Evolutionary conservation across 176 grass and related monocot genomes (phyloP).

Genomic region (Pontederia paniculata): DNA sequence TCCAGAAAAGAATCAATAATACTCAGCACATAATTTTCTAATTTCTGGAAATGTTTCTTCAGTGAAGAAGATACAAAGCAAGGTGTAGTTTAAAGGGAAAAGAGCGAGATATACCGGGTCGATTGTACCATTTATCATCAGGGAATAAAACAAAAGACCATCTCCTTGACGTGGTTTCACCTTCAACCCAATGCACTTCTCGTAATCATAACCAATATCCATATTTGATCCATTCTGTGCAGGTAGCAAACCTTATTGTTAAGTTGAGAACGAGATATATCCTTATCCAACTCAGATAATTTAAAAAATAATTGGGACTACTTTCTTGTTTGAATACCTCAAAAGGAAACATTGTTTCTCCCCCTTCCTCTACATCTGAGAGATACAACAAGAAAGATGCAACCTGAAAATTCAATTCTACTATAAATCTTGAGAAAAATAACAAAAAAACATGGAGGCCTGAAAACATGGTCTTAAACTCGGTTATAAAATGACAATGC

Average conservation of each 20-base stretch:
- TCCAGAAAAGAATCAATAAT: no score
- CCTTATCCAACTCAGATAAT: no score
- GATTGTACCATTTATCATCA: slow-evolving; percentile 81
- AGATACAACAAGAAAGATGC: slow-evolving; percentile 98
- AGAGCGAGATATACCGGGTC: slow-evolving; percentile 39
- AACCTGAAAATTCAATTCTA: slow-evolving; percentile 40
- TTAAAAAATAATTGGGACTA: background rate
- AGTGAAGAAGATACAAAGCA: no score
- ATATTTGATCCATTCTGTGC: slow-evolving; percentile 77
- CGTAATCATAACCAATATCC: slow-evolving; percentile 86
- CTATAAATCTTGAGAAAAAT: slow-evolving; percentile 2
- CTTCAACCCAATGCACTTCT: slow-evolving; percentile 86
- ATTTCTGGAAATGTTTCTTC: no score
- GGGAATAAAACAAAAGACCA: slow-evolving; percentile 93
- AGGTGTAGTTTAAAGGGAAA: no score
- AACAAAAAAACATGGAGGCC: background rate
- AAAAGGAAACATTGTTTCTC: slow-evolving; percentile 99
- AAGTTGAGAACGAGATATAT: no score
- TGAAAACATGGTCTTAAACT: background rate
- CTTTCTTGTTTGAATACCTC: slow-evolving; percentile 42
- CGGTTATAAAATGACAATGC: no score
- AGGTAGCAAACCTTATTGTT: no score
- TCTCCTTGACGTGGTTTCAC: slow-evolving; percentile 88
- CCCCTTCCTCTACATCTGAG: slow-evolving; percentile 87
- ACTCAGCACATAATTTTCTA: no score